Evolutionary conservation across 176 grass and related monocot genomes (phyloP), one percentile per base, ranked within the genome.

Genomic region (Triticum aestivum): DNA sequence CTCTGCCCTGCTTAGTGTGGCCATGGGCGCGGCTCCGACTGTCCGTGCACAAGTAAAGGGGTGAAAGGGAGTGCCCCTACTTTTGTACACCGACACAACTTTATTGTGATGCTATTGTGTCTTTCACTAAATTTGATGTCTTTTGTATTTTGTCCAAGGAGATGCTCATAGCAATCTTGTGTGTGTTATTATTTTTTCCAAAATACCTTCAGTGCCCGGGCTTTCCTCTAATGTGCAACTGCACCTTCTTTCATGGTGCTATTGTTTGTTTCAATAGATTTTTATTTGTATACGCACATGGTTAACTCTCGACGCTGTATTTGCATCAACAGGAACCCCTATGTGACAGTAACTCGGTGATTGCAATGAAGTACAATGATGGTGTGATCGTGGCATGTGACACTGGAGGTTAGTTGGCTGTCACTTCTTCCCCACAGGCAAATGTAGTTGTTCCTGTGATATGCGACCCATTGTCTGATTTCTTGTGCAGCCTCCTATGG

Each of bases 361-460:
- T 99, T 87, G 97, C 88, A n/a, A 83, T 99, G 87, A 99, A 99
- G 87, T 99, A 94, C 80, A 99, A 97, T 87, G 94, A 99, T 88
- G 94, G 94, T 90, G 85, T 99, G 54, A 94, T 94, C 73, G 83
- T 99, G 90, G 97, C 97, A 41, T 90, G 85, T 81, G 97, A 99
- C 66, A 93, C 88, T 79, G 97, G 91, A 96, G 97, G 97, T 99
- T 65, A 35, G 78, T 59, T 59, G 21, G 7, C 83, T 52, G 2
- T 17, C 38, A 67, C 7, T 69, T 26, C 72, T 26, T 59, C 56
- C 2, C 4, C 10, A 14, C 14, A 64, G 34, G 5, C n/a, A 39
- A 62, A 69, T 84, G 52, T 52, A 32, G 9, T 29, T 54, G 13
- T 69, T 59, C 56, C 56, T 11, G 42, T 2, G 52, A 73, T 68